phyloP scores from a whole-genome alignment of 108 stramenopile species.

The Skeletonema potamos region DNA sequence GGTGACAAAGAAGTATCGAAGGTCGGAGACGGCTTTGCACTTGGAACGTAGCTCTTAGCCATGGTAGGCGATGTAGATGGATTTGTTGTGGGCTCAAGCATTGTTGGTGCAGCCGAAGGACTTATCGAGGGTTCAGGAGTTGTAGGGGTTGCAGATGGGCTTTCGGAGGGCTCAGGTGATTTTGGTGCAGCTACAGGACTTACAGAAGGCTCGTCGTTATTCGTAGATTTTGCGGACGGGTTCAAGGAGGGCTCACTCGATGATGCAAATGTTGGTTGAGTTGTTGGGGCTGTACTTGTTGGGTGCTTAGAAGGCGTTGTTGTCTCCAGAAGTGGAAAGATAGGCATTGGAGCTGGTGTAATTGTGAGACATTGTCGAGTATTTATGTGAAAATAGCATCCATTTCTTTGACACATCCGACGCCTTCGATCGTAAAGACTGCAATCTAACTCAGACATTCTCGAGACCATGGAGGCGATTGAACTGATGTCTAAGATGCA shows the following conservation, averaged over 20 bases:
- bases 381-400: background rate
- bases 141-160: background rate
- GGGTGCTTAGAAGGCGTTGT: background rate
- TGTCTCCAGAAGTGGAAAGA: background rate
- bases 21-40: background rate
- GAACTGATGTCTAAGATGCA: background rate
- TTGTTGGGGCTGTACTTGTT: background rate
- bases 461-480: background rate
- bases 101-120: background rate
- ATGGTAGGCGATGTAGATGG: too few relatives aligned
- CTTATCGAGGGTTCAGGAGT: background rate
- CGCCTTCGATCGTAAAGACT: background rate
- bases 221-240: background rate
- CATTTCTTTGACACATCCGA: background rate
- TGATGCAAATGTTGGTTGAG: too few relatives aligned
- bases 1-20: slow-evolving; percentile 7
- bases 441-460: background rate
- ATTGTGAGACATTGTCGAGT: background rate
- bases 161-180: too few relatives aligned
- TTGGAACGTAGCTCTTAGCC: too few relatives aligned
- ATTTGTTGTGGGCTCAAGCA: background rate
- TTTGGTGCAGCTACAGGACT: background rate
- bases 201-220: background rate
- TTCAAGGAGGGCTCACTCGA: too few relatives aligned
- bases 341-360: background rate